phyloP scores from a whole-genome alignment of 2,329 filamentous ascomycete species.

The Xylariomycetidae sp. region DNA sequence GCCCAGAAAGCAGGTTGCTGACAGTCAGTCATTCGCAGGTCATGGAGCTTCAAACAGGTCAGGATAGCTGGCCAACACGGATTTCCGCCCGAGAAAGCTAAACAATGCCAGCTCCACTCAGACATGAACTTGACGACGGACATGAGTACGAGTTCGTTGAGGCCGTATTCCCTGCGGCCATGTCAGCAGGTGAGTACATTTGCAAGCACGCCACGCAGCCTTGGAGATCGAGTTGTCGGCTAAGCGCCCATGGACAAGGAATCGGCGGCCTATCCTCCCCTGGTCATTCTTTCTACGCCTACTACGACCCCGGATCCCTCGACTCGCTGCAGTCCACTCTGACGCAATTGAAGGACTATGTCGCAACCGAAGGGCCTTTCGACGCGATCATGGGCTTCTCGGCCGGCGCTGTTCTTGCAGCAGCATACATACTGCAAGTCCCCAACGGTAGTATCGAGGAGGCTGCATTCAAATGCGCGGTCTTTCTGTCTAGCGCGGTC shows the following conservation, averaged over 20 bases:
- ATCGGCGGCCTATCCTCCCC: conserved; percentile 1
- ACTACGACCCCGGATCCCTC: background rate
- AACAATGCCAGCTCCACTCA: background rate
- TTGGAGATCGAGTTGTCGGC: too few species aligned
- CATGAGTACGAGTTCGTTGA: conserved; percentile 2
- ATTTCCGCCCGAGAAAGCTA: too few species aligned
- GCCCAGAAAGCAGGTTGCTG: too few species aligned
- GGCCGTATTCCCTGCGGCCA: background rate
- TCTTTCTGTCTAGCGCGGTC: conserved; percentile 1
- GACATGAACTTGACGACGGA: conserved; percentile 1
- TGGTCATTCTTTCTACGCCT: conserved; percentile 1
- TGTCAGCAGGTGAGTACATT: background rate
- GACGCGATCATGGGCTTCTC: background rate
- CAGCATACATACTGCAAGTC: background rate
- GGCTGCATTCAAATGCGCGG: conserved; percentile 2
- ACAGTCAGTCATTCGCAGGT: too few species aligned
- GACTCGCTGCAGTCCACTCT: background rate
- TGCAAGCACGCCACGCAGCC: background rate
- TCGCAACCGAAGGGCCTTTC: background rate
- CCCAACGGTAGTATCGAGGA: too few species aligned
- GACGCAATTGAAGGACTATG: conserved; percentile 1
- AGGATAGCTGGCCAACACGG: too few species aligned
- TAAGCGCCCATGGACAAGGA: background rate
- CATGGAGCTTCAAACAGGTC: too few species aligned
- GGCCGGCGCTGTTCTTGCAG: background rate